Conservation (phyloP, 2,329 filamentous ascomycete genomes). For the Fusarium zealandicum region DNA sequence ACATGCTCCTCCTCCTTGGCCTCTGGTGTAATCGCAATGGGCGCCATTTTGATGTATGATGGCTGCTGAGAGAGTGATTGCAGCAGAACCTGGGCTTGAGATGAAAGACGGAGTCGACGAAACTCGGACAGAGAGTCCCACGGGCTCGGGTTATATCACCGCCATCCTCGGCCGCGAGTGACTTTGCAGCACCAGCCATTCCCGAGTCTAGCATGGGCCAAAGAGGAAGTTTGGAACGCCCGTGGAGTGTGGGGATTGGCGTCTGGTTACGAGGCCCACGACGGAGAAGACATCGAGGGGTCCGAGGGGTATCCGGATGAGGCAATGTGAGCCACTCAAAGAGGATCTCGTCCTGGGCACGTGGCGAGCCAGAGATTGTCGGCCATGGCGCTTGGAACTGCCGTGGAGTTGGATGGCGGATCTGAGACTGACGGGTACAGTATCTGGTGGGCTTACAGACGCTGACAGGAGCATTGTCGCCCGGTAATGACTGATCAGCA, state of each 20-base stretch:
- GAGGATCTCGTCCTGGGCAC: conserved; percentile 5
- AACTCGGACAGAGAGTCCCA: not conserved
- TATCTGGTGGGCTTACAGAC: not conserved
- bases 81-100: not conserved
- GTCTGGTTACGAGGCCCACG: not conserved
- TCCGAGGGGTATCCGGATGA: conserved; percentile 7
- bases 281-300: not conserved
- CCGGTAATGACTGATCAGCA: too few species aligned
- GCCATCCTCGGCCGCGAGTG: conserved; percentile 9
- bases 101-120: not conserved
- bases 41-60: conserved; percentile 32
- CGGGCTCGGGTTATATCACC: conserved; percentile 19
- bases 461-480: too few species aligned
- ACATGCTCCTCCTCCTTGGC: conserved; percentile 26
- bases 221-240: conserved; percentile 29
- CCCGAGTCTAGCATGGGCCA: conserved; percentile 10
- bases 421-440: not conserved
- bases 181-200: conserved; percentile 7
- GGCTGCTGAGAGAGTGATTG: not conserved
- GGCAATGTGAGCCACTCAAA: conserved; percentile 26
- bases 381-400: conserved; percentile 23
- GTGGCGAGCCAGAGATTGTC: not conserved
- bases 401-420: not conserved
- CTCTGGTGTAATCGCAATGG: conserved; percentile 34
- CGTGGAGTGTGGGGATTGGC: not conserved